Base-by-base conservation (phyloP, 2,329 filamentous ascomycete species). In the Ophiostoma ulmi region DNA sequence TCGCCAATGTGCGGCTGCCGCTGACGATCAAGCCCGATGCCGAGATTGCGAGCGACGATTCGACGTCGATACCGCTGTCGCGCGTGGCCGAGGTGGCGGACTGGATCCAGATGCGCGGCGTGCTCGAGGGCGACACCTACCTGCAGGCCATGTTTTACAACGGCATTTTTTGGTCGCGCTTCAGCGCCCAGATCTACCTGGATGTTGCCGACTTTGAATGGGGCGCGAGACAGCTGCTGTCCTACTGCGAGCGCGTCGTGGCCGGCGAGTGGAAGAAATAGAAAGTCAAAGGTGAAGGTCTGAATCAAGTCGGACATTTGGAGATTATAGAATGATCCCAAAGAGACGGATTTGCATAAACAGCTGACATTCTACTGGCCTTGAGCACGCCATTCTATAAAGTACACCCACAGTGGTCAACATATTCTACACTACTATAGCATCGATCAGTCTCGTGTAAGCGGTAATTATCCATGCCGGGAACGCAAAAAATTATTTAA, bases 181-280 rank as follows among this genome's bases (percentile, higher is more conserved):
- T 92, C 70, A 90, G 87, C 76, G 88, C 81, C 31, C 89, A 92
- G 80, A 81, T 91, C 0, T 93, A 91, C 77, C 78, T 92, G 55
- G 88, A 90, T 64, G 77, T 85, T 70, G 81, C 80, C 11, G 89
- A 92, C 78, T 92, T 91, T 75, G 84, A 87, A 74, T 88, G 84
- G 84, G 81, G 82, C n/a, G 88, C 81, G 0, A 76, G 80, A 64
- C 79, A 82, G 8, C 75, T 90, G 75, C 80, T 82, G 74, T 72
- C 72, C 41, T 71, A 76, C 2, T 75, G 74, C 65, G 66, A 72
- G 8, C 70, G 70, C n/a, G 48, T 73, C 63, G 71, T 72, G 38
- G 69, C 67, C 26, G 73, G 74, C 5, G 73, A 73, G 20, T 75
- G 72, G 72, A 72, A 72, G 55, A 66, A 71, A 22, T 22, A 61